Evolutionary conservation across 2,329 filamentous ascomycete genomes (phyloP).

Genomic region (Diaporthe longicolla): DNA sequence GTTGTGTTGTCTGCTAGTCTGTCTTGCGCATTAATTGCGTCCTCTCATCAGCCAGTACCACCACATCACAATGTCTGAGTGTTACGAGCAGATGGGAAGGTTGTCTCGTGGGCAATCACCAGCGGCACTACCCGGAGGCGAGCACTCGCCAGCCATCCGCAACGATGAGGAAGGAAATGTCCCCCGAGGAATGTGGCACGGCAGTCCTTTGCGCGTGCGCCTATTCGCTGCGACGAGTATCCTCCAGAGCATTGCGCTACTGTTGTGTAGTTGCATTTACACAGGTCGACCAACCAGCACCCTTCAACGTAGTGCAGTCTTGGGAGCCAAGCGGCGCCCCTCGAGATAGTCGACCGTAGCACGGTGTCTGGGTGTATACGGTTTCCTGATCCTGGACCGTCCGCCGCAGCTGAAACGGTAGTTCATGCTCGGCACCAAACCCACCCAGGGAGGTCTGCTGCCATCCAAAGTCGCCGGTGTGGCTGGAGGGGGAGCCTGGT

Average conservation of each 20-base stretch:
- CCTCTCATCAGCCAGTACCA: background rate
- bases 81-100: background rate
- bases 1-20: background rate
- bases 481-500: conserved; percentile 27
- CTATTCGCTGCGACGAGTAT: conserved; percentile 1
- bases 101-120: background rate
- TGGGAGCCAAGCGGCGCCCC: conserved; percentile 3
- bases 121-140: background rate
- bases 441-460: conserved; percentile 29
- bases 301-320: background rate
- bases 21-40: background rate
- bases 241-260: background rate
- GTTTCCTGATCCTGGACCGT: background rate
- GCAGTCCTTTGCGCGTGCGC: background rate
- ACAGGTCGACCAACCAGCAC: conserved; percentile 11
- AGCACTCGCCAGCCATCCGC: too few relatives aligned
- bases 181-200: background rate
- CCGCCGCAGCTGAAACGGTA: conserved; percentile 21
- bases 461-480: conserved; percentile 15
- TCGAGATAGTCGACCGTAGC: background rate
- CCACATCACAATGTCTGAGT: background rate
- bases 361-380: too few relatives aligned
- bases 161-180: background rate
- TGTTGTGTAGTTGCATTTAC: conserved; percentile 8
- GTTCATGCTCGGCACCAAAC: conserved; percentile 11